Base-by-base conservation (phyloP, 2,329 filamentous ascomycete species). In the Diplodia scrobiculata region DNA sequence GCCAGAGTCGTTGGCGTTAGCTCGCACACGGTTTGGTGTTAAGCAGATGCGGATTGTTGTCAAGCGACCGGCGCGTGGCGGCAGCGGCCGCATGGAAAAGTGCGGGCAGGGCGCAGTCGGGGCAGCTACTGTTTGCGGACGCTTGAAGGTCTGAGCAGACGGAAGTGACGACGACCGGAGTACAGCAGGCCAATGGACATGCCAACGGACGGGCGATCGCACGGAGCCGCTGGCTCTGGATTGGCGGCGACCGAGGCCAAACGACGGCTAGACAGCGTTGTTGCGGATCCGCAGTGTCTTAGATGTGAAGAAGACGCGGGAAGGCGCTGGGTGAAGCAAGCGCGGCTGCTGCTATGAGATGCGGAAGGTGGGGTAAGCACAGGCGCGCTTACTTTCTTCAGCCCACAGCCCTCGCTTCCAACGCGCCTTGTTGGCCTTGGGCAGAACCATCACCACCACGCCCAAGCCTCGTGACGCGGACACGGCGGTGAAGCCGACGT, bases 331-430 rank as follows among this genome's bases (percentile, higher is more conserved):
- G 51, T 34, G 51, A 32, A 41, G 54, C 54, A 59, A 29, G 55
- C 36, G 17, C 14, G 32, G 29, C 34, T 36, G 32, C 34, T 36
- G 32, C 29, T 54, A 6, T 34, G 25, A 32, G 58, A 36, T 50
- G 58, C 41, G 45, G 45, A 60, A 50, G 58, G 58, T 62, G 58
- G 58, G 58, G 58, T 62, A 62, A 19, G 58, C 21, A 21, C 21
- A 5, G 34, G n/a, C 53, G 29, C 32, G 7, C 34, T 36, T 2
- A 5, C 21, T 27, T 52, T 17, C 21, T 52, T 52, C 52, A 38
- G 41, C 55, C 55, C 58, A 50, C 58, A 38, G 41, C 55, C 55
- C 58, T 62, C 58, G 58, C 58, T 50, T 62, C 27, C 55, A 45
- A 45, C 34, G 17, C 38, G 34, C 34, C 34, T 11, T 36, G 34